Evolutionary conservation across 345 rosid species (phyloP), one percentile per base, ranked within the genome.

Genomic region (Cardiospermum halicacabum): DNA sequence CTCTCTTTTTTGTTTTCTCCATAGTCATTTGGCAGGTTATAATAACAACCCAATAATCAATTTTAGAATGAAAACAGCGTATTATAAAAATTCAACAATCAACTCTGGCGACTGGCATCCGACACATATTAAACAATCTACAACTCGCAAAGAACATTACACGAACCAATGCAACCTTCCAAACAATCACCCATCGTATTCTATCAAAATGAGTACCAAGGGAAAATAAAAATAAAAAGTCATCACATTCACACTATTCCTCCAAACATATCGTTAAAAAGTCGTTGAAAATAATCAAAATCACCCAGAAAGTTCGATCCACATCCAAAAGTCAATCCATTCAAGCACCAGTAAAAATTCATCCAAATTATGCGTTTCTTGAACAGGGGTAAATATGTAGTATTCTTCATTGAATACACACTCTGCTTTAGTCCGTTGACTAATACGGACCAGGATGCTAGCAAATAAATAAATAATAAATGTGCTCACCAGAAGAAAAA

Each of bases 401-500:
- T 42, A 12, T 59, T 43, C 49, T 0, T 43, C 7, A n/a, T 18
- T 40, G 26, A 16, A 13, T 22, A 26, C 8, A 16, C 28, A 25
- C 31, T 25, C 27, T 25, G 11, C 34, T 40, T 8, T 30, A 51
- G 45, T 24, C 2, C n/a, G n/a, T 34, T 34, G 37, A 10, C 49
- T 15, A 7, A 18, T 24, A 34, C 28, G 42, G 6, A 21, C 57
- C 25, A 12, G 16, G 0, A 15, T 24, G 10, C 47, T 34, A 27
- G 64, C n/a, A n/a, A 12, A 57, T 16, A 16, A 62, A 32, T 32
- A 55, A 12, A 15, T 43, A 56, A 25, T 19, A 27, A 27, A 27
- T 37, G 1, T 16, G 24, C 70, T 68, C 71, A 93, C 98, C 98
- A 90, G 81, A 82, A 86, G 72, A 90, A 88, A 75, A 93, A 93